A percentile compares a stretch with the other conserved stretches of the same genome.
These are phyloP conservation scores for Triangularia verruculosa DNA, from an alignment of 2,329 filamentous ascomycete species.

Conservation along the genomic window DNA sequence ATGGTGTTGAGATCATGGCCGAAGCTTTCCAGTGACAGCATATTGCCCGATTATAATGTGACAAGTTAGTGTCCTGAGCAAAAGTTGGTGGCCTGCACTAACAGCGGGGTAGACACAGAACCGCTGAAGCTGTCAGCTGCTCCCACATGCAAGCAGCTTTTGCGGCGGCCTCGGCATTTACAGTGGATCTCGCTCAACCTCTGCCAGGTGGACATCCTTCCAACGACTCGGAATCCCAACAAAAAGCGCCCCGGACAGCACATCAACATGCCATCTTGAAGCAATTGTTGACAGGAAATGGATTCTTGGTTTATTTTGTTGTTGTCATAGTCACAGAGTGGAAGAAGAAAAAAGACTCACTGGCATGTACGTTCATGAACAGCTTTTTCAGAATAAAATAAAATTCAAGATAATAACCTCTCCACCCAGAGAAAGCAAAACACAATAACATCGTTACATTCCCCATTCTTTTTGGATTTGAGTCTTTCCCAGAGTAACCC, in stretches of 20 bases:
- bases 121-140: not conserved
- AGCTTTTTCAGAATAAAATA: not conserved
- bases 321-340: not conserved
- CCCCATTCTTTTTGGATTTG: not conserved
- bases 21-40: not conserved
- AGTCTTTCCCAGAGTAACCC: not conserved
- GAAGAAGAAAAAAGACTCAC: not conserved
- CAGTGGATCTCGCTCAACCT: not conserved
- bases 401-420: not conserved
- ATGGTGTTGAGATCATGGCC: not conserved
- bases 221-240: conserved; percentile 9
- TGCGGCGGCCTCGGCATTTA: not conserved
- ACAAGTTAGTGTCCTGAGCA: too few relatives aligned
- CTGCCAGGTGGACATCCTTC: not conserved
- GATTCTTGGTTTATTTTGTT: not conserved
- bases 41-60: not conserved
- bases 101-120: not conserved
- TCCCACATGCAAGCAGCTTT: not conserved
- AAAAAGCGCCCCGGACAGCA: not conserved
- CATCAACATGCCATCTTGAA: not conserved
- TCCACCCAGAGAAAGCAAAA: not conserved
- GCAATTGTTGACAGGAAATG: not conserved
- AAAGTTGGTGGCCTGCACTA: not conserved
- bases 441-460: not conserved
- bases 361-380: not conserved